A percentile compares a stretch with the other conserved stretches of the same genome.
Evolutionary conservation across 768 basidiomycete species (phyloP).

Genomic region (Tricholoma hemisulphureum): DNA sequence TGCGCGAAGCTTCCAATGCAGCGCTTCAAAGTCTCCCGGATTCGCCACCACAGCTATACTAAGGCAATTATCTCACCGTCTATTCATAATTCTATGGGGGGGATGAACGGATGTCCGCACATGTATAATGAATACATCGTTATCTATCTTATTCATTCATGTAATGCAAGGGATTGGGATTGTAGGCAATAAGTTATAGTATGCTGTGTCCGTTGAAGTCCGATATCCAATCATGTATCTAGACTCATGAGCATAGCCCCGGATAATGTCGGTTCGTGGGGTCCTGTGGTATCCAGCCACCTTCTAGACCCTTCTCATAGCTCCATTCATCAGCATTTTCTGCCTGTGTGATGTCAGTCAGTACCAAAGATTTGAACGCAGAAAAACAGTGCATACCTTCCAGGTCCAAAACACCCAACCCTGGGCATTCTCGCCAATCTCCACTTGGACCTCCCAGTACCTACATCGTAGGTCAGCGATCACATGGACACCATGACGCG

Average conservation of each 20-base stretch:
- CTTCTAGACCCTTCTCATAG: slow-evolving; percentile 69
- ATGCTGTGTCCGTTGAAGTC: not conserved
- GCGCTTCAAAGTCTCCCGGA: slow-evolving; percentile 70
- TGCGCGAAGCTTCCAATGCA: slow-evolving; percentile 77
- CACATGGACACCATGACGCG: not conserved
- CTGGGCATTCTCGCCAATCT: slow-evolving; percentile 65
- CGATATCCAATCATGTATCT: not conserved
- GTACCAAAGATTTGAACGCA: not conserved
- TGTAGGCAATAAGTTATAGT: not conserved
- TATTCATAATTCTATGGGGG: not conserved
- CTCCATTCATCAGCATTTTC: slow-evolving; percentile 77
- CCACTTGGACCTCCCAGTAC: slow-evolving; percentile 81
- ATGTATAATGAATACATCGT: not conserved
- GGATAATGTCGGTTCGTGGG: slow-evolving; percentile 67
- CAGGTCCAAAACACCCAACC: slow-evolving; percentile 81
- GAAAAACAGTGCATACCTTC: slow-evolving; percentile 49
- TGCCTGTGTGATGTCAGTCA: slow-evolving; percentile 31
- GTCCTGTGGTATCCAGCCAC: slow-evolving; percentile 76
- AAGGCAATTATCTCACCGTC: slow-evolving; percentile 6
- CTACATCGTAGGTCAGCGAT: slow-evolving; percentile 23
- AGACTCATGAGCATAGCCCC: slow-evolving; percentile 48
- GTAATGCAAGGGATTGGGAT: not conserved
- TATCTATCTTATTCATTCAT: not conserved
- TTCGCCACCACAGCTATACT: slow-evolving; percentile 56
- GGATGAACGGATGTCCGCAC: not conserved